Evolutionary conservation across 2,329 filamentous ascomycete genomes (phyloP), one percentile per base, ranked within the genome.

Genomic region (Talaromyces sp.): DNA sequence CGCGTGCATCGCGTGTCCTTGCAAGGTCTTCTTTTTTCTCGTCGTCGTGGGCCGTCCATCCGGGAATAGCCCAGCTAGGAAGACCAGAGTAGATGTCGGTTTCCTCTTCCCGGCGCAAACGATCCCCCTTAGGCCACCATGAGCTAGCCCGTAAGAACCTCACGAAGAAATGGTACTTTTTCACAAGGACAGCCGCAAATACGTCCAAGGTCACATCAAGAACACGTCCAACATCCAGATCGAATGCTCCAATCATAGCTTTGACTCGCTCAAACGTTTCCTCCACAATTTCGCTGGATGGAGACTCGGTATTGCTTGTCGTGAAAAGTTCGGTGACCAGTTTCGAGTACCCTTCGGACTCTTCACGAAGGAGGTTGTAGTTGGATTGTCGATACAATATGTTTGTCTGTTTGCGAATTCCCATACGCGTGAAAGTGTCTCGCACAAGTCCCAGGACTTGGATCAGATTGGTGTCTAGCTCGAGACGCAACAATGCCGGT

Each of bases 281-380:
- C 65, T 89, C 86, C 1, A 93, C 90, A 36, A 89, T 82, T 61
- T 91, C 88, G 55, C 84, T 84, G 2, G 85, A 85, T n/a, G 88
- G 87, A 21, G 86, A 85, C 56, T 88, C 85, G 61, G 83, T 85
- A 65, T 86, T 87, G 66, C 89, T 90, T 0, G 89, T 95, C 7
- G 91, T 93, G 73, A 97, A 99, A 33, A 97, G 86, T 72, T 99
- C 94, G 0, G 93, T 97, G 60, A 96, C 86, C 48, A 99, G 84
- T 73, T 99, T 99, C 0, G 94, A 92, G 70, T 96, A 99, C 40
- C 95, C 94, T 75, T 99, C 94, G 0, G 91, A 91, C 74, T 99
- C 94, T 76, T 99, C 94, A 45, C 94, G 87, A 19, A 99, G 79
- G 7, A 99, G 78, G 67, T 99, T 99, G 78, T 96, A 97, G 73